Evolutionary conservation across 345 rosid species (phyloP).

Genomic region (Lagerstroemia speciosa): DNA sequence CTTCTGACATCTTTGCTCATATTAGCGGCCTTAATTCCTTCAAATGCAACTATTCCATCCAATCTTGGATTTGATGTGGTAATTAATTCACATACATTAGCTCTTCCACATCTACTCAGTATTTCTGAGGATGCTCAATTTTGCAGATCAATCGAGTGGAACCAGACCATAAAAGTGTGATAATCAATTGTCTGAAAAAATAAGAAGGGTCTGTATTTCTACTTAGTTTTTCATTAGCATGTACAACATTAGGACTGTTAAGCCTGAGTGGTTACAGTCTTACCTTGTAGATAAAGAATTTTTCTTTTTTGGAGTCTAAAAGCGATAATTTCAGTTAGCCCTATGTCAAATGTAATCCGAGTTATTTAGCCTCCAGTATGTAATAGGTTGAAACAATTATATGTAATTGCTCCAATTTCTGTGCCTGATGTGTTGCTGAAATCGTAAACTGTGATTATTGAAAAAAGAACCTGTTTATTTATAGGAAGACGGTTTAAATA

Average conservation of each 20-base stretch:
- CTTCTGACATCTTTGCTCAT: slow-evolving; percentile 75
- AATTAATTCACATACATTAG: neutral
- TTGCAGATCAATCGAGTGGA: slow-evolving; percentile 6
- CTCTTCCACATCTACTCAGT: neutral
- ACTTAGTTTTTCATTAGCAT: neutral
- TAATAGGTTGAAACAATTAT: too few species aligned
- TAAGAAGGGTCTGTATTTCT: neutral
- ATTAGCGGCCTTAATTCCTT: slow-evolving; percentile 80
- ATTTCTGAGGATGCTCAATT: neutral
- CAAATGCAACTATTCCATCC: slow-evolving; percentile 75
- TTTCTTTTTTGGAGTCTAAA: neutral
- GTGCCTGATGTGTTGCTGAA: too few species aligned
- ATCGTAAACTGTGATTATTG: too few species aligned
- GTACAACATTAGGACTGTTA: too few species aligned
- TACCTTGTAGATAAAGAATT: too few species aligned
- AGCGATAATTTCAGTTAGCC: neutral
- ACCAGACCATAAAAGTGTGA: neutral
- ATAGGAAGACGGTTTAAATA: too few species aligned
- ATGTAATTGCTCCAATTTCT: too few species aligned
- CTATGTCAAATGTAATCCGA: neutral
- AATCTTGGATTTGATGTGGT: slow-evolving; percentile 63
- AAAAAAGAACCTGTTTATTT: too few species aligned
- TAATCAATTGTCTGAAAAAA: neutral
- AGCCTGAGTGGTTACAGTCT: neutral
- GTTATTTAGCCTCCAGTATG: neutral